Evolutionary conservation across 345 rosid species (phyloP).

Genomic region (Citropsis articulata): DNA sequence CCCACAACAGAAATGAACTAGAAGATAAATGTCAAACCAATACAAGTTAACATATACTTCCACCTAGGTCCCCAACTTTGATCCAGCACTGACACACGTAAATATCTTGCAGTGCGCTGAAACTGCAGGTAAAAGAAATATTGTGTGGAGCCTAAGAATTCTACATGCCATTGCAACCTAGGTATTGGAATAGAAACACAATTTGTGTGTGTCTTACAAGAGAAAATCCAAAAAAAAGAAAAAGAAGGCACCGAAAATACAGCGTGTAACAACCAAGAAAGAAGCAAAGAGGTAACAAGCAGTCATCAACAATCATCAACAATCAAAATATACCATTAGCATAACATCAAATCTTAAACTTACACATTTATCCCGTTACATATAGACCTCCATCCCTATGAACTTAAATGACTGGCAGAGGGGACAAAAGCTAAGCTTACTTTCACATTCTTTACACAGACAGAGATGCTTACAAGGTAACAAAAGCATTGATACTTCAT

Average conservation of each 20-base stretch:
- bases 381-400: constrained; percentile 74
- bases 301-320: constrained; percentile 19
- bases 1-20: no score
- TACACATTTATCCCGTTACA: constrained; percentile 39
- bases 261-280: background rate
- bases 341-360: constrained; percentile 19
- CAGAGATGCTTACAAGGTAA: constrained; percentile 96
- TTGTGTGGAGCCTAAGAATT: no score
- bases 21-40: no score
- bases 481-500: constrained; percentile 75
- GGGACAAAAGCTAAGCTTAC: constrained; percentile 81
- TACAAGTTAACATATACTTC: no score
- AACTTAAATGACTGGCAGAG: constrained; percentile 76
- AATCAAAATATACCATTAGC: constrained; percentile 13
- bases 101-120: no score
- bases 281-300: constrained; percentile 4
- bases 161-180: background rate
- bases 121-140: no score
- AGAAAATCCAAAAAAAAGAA: background rate
- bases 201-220: background rate
- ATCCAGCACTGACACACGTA: no score
- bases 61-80: no score
- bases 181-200: background rate
- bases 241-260: background rate
- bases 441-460: constrained; percentile 85